Base-by-base conservation (phyloP, 2,329 filamentous ascomycete genomes). In the Colletotrichum tamarilloi region DNA sequence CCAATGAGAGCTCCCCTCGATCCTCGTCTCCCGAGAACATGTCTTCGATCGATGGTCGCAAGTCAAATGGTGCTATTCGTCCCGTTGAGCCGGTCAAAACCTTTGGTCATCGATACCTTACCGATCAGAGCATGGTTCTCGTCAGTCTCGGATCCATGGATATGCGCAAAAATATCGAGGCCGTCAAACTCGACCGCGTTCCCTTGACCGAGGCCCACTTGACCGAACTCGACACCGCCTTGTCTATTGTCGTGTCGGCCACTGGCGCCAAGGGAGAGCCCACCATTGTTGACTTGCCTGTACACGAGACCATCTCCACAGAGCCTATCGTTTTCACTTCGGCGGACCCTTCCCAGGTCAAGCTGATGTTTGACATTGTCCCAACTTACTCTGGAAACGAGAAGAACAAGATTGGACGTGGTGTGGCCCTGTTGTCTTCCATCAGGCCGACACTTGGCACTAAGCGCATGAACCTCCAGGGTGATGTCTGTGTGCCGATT, bases 81-180 rank as follows among this genome's bases (percentile, higher is more conserved):
- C 84, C 88, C 7, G 86, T 92, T 2, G 95, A 98, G 75, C 93
- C 95, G 5, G 90, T 98, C 76, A 98, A 98, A 83, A 94, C 95
- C 1, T 99, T 98, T 82, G 97, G 97, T 68, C 97, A 99, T 86
- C 92, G 96, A 67, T 99, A 98, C 83, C 88, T 99, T 63, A 97
- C 92, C 22, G 91, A 97, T 64, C 92, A 97, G 78, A 94, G 94
- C 75, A 92, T 99, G 86, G 90, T 99, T 4, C 87, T 98, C 62
- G 95, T 99, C 77, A 98, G 95, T 78, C 86, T 99, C 9, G 97
- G 97, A 0, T 96, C 94, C 0, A 98, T 98, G 94, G 97, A 99
- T 80, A 94, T 94, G 84, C 91, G 95, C 67, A 98, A 97, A 83
- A 89, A 91, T 42, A 85, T 92, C 5, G 91, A 94, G 58, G 92